Conservation (phyloP, 164 flowering plant genomes). For the Litsea cubeba region DNA sequence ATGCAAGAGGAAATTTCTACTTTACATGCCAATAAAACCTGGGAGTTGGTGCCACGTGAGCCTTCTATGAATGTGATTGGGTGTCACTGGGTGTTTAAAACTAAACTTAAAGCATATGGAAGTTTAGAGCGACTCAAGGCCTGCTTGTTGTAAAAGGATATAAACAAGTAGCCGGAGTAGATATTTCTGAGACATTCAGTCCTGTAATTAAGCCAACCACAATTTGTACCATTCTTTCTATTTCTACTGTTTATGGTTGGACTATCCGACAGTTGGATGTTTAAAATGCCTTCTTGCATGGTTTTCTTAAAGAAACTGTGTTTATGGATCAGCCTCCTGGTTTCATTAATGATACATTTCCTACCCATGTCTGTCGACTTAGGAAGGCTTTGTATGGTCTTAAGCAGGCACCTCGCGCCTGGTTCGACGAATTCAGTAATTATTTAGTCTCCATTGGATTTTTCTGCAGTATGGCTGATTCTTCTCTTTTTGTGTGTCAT, state of each 20-base stretch:
- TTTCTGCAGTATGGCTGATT: background rate
- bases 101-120: background rate
- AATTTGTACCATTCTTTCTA: background rate
- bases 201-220: background rate
- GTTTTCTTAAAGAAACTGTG: background rate
- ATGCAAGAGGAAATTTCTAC: background rate
- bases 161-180: background rate
- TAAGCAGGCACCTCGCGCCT: too few species aligned
- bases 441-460: background rate
- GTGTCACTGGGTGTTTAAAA: background rate
- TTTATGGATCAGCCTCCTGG: background rate
- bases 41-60: background rate
- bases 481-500: background rate
- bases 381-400: background rate
- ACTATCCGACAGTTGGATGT: background rate
- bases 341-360: background rate
- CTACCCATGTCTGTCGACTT: background rate
- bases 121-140: background rate
- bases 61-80: conserved; percentile 2
- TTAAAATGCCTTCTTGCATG: background rate
- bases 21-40: background rate
- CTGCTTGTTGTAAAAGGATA: background rate
- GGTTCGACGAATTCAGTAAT: background rate
- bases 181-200: background rate
- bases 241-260: background rate